phyloP scores from a whole-genome alignment of 352 stramenopile genomes.

The Phytophthora crassamura region DNA sequence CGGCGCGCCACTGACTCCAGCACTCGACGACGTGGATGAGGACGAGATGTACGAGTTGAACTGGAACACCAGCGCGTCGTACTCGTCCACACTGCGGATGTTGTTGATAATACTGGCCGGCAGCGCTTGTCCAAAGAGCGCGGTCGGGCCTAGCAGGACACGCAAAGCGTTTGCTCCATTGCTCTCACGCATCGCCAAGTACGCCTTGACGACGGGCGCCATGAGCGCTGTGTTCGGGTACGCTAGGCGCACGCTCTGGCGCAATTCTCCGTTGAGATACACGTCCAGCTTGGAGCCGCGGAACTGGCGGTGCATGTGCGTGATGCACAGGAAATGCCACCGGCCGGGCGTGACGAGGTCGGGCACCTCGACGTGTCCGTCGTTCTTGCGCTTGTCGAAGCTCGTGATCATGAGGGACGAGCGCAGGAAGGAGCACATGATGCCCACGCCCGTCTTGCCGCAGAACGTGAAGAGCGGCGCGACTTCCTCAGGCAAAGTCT shows the following conservation, averaged over 20 bases:
- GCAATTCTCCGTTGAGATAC: conserved; percentile 77
- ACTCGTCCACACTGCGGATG: conserved; percentile 75
- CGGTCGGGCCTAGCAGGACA: conserved; percentile 67
- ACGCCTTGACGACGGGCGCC: conserved; percentile 78
- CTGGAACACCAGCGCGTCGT: conserved; percentile 77
- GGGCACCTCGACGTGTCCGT: conserved; percentile 77
- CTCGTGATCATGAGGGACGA: conserved; percentile 82
- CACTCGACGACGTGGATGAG: conserved; percentile 57
- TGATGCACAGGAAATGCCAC: conserved; percentile 87
- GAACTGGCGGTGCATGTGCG: conserved; percentile 86
- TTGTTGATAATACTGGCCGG: conserved; percentile 67
- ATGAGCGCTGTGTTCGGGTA: conserved; percentile 85
- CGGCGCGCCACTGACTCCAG: conserved; percentile 34
- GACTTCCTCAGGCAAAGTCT: conserved; percentile 70
- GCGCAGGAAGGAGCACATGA: conserved; percentile 81
- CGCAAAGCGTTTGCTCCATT: conserved; percentile 63
- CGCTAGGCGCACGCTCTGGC: conserved; percentile 74
- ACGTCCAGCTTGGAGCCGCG: conserved; percentile 85
- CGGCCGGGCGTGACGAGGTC: conserved; percentile 69
- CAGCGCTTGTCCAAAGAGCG: conserved; percentile 66
- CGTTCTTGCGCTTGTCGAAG: conserved; percentile 89
- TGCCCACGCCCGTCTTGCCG: conserved; percentile 75
- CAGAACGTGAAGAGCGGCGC: conserved; percentile 85
- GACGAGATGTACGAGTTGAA: conserved; percentile 84
- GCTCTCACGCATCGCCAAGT: conserved; percentile 81